phyloP scores from a whole-genome alignment of 208 protist genomes.

The Herpetomonas tarakana region DNA sequence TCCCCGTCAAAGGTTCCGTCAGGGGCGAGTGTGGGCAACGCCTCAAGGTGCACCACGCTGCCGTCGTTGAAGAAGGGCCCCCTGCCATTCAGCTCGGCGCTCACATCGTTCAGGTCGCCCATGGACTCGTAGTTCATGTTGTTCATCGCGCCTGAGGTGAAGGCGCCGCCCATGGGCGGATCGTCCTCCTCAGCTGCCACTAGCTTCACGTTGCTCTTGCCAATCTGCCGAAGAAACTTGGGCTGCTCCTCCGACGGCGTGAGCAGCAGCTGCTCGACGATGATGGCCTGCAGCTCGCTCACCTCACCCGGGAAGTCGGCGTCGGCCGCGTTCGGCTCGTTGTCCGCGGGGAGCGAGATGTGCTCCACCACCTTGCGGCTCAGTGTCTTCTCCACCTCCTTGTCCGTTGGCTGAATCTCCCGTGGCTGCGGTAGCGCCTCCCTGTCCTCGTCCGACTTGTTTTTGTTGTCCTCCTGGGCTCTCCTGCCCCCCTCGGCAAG shows the following conservation, averaged over 20 bases:
- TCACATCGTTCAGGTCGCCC: conserved; percentile 3
- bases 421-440: conserved; percentile 3
- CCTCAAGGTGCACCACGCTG: conserved; percentile 19
- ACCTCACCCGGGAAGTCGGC: conserved; percentile 72
- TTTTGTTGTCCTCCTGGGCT: conserved; percentile 2
- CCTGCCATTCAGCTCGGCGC: conserved; percentile 11
- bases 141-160: not conserved
- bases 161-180: not conserved
- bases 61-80: conserved; percentile 14
- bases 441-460: conserved; percentile 1
- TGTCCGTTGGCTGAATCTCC: conserved; percentile 57
- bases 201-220: conserved; percentile 76
- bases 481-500: conserved; percentile 19
- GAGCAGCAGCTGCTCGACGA: conserved; percentile 84
- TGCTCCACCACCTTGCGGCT: conserved; percentile 49
- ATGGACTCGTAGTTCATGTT: conserved; percentile 4
- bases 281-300: conserved; percentile 71
- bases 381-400: conserved; percentile 70
- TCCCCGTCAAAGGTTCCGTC: conserved; percentile 7
- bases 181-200: conserved; percentile 45
- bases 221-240: conserved; percentile 72
- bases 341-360: conserved; percentile 45
- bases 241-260: conserved; percentile 60
- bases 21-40: conserved; percentile 2
- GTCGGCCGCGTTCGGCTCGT: conserved; percentile 56